Evolutionary conservation across 257 asterid genomes (phyloP).

Genomic region (Primulina tabacum): DNA sequence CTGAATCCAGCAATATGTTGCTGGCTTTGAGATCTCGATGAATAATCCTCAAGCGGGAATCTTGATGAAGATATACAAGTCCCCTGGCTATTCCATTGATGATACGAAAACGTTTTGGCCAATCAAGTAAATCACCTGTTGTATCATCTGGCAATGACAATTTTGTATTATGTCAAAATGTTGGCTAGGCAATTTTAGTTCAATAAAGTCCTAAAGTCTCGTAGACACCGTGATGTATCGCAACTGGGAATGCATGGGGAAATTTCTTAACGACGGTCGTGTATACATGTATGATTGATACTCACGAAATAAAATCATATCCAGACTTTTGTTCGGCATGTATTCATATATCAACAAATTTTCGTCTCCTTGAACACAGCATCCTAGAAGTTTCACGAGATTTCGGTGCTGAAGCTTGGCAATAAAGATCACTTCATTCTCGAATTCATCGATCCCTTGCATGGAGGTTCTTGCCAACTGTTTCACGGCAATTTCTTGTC

Average conservation of each 20-base stretch:
- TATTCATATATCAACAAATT: slow-evolving; percentile 24
- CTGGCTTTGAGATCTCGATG: slow-evolving; percentile 19
- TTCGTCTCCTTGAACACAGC: slow-evolving; percentile 21
- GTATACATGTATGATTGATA: not conserved
- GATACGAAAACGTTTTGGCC: slow-evolving; percentile 23
- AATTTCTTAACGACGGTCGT: not conserved
- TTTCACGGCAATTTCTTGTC: slow-evolving; percentile 31
- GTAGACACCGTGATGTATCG: no score
- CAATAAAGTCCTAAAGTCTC: not conserved
- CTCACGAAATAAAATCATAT: slow-evolving; percentile 24
- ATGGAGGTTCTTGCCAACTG: slow-evolving; percentile 24
- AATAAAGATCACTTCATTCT: slow-evolving; percentile 22
- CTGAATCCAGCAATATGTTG: slow-evolving; percentile 21
- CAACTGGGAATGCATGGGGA: no score
- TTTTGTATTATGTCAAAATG: not conserved
- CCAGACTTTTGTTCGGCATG: slow-evolving; percentile 27
- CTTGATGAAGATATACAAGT: slow-evolving; percentile 27
- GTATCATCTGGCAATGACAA: slow-evolving; percentile 18
- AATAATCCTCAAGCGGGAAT: slow-evolving; percentile 22
- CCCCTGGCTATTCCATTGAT: slow-evolving; percentile 30
- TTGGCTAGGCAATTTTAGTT: not conserved
- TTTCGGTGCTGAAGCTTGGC: slow-evolving; percentile 28
- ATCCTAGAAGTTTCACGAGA: slow-evolving; percentile 29
- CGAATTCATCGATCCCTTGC: slow-evolving; percentile 32
- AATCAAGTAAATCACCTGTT: slow-evolving; percentile 24